Evolutionary conservation across 1,284 basidiomycete genomes (phyloP).

Genomic region (Ganoderma sinense): DNA sequence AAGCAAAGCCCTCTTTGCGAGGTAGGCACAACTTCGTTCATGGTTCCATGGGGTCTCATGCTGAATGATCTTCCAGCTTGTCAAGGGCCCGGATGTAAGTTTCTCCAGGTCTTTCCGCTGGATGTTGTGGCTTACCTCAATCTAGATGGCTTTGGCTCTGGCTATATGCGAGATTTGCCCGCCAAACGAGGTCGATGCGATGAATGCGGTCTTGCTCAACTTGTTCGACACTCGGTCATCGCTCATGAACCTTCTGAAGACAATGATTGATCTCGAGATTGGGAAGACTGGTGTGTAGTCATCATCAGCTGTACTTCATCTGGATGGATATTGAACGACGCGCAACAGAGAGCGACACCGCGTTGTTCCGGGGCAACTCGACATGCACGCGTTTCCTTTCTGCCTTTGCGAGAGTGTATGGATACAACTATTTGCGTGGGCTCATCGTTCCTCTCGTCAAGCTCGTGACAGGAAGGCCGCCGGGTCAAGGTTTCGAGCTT

Average conservation of each 20-base stretch:
- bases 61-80: constrained; percentile 54
- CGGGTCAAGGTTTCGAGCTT: constrained; percentile 81
- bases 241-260: constrained; percentile 79
- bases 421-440: constrained; percentile 86
- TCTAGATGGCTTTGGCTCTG: constrained; percentile 79
- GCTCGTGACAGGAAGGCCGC: constrained; percentile 75
- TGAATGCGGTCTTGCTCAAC: constrained; percentile 88
- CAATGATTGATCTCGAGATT: constrained; percentile 88
- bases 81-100: constrained; percentile 77
- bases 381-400: constrained; percentile 87
- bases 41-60: background rate
- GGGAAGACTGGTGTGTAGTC: constrained; percentile 67
- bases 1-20: constrained; percentile 71
- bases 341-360: constrained; percentile 73
- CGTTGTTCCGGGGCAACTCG: constrained; percentile 87
- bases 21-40: constrained; percentile 44
- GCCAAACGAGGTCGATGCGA: constrained; percentile 78
- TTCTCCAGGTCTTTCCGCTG: background rate
- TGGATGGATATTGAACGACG: constrained; percentile 5
- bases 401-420: constrained; percentile 85
- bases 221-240: constrained; percentile 84
- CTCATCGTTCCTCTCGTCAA: constrained; percentile 82
- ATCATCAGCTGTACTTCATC: too few relatives aligned
- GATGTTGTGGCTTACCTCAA: constrained; percentile 11
- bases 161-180: constrained; percentile 90